A percentile compares a stretch with the other conserved stretches of the same genome.
These are phyloP conservation scores for Neospermospora avenae DNA, from an alignment of 2,329 filamentous ascomycete species.

Conservation along the genomic window DNA sequence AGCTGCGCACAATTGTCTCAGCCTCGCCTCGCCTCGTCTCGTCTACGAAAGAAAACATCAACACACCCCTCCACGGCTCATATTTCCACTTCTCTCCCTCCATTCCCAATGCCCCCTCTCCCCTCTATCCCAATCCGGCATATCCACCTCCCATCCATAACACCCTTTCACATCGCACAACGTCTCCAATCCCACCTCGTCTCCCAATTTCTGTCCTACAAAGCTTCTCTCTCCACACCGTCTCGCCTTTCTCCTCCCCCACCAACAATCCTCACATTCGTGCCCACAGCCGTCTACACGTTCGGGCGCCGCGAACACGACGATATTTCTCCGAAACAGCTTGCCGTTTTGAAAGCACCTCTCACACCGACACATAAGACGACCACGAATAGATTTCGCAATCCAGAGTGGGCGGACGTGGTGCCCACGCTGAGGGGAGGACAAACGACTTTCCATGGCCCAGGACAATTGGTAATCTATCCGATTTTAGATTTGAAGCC, in stretches of 20 bases:
- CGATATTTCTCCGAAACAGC: constrained; percentile 46
- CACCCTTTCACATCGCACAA: constrained; percentile 53
- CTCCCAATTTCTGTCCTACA: constrained; percentile 56
- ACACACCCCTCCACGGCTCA: neutral
- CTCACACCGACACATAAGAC: constrained; percentile 9
- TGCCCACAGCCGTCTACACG: constrained; percentile 80
- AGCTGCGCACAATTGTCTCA: neutral
- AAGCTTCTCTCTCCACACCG: constrained; percentile 39
- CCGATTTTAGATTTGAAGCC: constrained; percentile 76
- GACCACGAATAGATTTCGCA: neutral
- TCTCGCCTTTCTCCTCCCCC: constrained; percentile 23
- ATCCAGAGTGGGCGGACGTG: constrained; percentile 22
- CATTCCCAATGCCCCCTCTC: neutral
- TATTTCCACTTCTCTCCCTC: neutral
- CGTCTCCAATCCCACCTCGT: constrained; percentile 56
- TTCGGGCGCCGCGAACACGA: constrained; percentile 75
- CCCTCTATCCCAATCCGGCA: constrained; percentile 46
- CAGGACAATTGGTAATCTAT: constrained; percentile 90
- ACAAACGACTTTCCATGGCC: constrained; percentile 91
- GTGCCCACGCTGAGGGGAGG: constrained; percentile 65
- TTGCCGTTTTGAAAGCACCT: constrained; percentile 39
- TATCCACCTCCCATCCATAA: constrained; percentile 53
- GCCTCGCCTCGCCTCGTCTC: neutral
- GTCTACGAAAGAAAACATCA: neutral
- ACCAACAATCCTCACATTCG: constrained; percentile 77